Evolutionary conservation across 2,329 filamentous ascomycete genomes (phyloP), one percentile per base, ranked within the genome.

Genomic region (Seiridium cupressi): DNA sequence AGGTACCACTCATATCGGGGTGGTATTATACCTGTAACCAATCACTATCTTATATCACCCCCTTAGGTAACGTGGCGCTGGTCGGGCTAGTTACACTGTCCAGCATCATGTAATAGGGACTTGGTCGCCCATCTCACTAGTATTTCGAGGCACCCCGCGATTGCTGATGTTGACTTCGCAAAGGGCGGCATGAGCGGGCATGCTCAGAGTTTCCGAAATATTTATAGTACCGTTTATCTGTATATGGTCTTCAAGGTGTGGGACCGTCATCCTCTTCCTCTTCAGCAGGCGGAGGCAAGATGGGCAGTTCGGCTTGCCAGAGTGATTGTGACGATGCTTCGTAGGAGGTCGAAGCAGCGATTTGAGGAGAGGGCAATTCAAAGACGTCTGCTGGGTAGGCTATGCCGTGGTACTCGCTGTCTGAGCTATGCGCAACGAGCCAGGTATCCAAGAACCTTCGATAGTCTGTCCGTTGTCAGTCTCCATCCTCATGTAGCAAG

Each of bases 291-390:
- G 61, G 59, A 6, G 60, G 57, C 13, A 63, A 54, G 3, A 57
- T 47, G 13, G 55, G 56, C 8, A 58, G 56, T 5, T 58, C 57
- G 7, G 44, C 35, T 13, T 57, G 57, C 13, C 65, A 64, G 1
- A 61, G 57, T 5, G 60, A 51, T 1, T 62, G 58, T 3, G 59
- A 60, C 4, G 60, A 51, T 6, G 65, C 59, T 44, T 71, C 69
- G 6, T 60, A 63, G 13, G 63, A 61, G 26, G 68, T 65, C 8
- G 64, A 61, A 1, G 77, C 70, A 36, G 69, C 68, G n/a, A 82
- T 76, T 57, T 81, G 75, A 11, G 79, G 79, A 44, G 80, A 80
- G 4, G 79, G 77, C 8, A 82, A 67, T 67, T 82, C 79, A 59
- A 80, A 74, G 53, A 75, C 77, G 64, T 78, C 76, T 5, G 73